phyloP scores from a whole-genome alignment of 2,329 filamentous ascomycete genomes.

The Aspergillus amoenus region DNA sequence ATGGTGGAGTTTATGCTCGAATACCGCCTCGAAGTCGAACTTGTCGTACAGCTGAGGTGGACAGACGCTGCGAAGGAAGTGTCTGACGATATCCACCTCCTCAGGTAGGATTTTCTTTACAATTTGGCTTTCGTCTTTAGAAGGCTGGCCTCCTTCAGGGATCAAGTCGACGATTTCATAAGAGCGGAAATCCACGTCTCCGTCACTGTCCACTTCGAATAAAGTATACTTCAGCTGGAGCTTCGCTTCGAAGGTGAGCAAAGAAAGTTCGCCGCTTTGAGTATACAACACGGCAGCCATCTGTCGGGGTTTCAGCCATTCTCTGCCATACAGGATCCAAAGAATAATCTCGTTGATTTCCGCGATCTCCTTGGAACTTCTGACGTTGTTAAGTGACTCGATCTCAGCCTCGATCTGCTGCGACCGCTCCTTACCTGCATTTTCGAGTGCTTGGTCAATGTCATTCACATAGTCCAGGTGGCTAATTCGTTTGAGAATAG shows the following conservation, averaged over 20 bases:
- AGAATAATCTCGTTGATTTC: constrained; percentile 30
- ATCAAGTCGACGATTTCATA: constrained; percentile 17
- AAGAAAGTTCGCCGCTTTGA: constrained; percentile 23
- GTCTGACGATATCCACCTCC: constrained; percentile 24
- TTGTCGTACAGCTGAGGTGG: constrained; percentile 24
- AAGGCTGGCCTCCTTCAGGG: constrained; percentile 6
- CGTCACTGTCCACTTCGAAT: constrained; percentile 22
- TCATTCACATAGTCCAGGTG: constrained; percentile 27
- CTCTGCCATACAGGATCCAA: constrained; percentile 24
- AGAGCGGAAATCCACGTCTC: constrained; percentile 21
- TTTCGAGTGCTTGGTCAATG: constrained; percentile 25
- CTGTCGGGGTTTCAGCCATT: constrained; percentile 16
- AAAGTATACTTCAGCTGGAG: constrained; percentile 20
- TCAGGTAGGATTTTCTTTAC: constrained; percentile 8
- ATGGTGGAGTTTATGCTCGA: constrained; percentile 21
- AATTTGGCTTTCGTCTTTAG: neutral
- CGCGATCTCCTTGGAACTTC: constrained; percentile 24
- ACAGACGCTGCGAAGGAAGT: constrained; percentile 27
- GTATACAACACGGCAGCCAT: constrained; percentile 24
- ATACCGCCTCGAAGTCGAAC: constrained; percentile 26
- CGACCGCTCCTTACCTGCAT: constrained; percentile 22
- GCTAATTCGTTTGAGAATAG: constrained; percentile 26
- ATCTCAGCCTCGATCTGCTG: constrained; percentile 27
- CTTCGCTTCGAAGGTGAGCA: constrained; percentile 22
- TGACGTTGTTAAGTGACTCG: constrained; percentile 22